Evolutionary conservation across 768 basidiomycete species (phyloP).

Genomic region (Hypholoma sublateritium): DNA sequence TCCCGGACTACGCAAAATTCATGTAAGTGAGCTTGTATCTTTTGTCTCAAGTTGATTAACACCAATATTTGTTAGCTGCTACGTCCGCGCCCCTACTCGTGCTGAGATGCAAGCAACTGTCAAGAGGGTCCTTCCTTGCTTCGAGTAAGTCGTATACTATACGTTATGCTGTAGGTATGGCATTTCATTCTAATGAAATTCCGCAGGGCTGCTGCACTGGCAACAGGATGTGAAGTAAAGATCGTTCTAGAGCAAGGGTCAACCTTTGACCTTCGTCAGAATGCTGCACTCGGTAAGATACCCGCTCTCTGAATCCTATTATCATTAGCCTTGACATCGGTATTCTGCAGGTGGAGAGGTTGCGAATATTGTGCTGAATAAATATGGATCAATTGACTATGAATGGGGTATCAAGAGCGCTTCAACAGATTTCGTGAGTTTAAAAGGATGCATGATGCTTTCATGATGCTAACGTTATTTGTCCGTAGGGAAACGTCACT

Average conservation of each 20-base stretch:
- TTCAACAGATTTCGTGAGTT: slow-evolving; percentile 81
- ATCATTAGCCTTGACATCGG: not conserved
- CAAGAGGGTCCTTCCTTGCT: slow-evolving; percentile 67
- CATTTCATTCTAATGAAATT: not conserved
- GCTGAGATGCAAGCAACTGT: slow-evolving; percentile 57
- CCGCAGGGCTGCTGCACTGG: slow-evolving; percentile 61
- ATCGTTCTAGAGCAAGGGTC: slow-evolving; percentile 32
- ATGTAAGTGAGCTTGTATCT: slow-evolving; percentile 37
- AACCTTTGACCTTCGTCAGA: slow-evolving; percentile 64
- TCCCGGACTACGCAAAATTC: slow-evolving; percentile 80
- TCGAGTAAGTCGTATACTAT: slow-evolving; percentile 51
- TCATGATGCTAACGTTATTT: not conserved
- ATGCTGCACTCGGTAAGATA: slow-evolving; percentile 53
- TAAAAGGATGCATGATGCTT: not conserved
- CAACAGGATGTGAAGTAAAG: slow-evolving; percentile 60
- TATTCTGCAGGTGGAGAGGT: slow-evolving; percentile 57
- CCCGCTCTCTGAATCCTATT: not conserved
- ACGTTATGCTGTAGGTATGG: not conserved
- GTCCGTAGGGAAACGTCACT: slow-evolving; percentile 65
- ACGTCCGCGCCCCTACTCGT: slow-evolving; percentile 69
- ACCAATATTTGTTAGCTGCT: slow-evolving; percentile 44
- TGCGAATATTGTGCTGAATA: slow-evolving; percentile 55
- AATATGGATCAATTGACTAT: slow-evolving; percentile 63
- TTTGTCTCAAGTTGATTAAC: not conserved
- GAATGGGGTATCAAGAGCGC: slow-evolving; percentile 68